phyloP scores from a whole-genome alignment of 352 stramenopile genomes.

The Globisporangium echinulatum region DNA sequence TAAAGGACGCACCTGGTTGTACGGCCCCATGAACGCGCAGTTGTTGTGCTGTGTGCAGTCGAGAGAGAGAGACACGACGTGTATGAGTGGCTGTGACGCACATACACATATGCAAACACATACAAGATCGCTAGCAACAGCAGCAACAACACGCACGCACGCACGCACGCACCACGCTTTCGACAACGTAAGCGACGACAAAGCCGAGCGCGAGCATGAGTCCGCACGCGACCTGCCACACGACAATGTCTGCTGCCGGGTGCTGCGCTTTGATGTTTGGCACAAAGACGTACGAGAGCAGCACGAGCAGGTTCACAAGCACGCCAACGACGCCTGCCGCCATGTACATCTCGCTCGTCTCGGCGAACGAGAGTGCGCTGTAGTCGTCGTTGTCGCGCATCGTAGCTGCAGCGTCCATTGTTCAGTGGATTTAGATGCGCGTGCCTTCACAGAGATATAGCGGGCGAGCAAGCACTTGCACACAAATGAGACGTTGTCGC shows the following conservation, averaged over 20 bases:
- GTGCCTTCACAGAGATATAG: too few relatives aligned
- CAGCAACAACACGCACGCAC: too few relatives aligned
- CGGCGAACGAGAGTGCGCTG: constrained; percentile 43
- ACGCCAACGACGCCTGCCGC: constrained; percentile 49
- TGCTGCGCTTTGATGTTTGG: constrained; percentile 78
- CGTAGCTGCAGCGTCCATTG: not conserved
- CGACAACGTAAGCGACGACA: constrained; percentile 43
- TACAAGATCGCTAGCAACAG: not conserved
- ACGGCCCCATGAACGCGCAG: constrained; percentile 54
- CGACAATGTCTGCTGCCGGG: constrained; percentile 63
- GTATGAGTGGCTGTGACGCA: not conserved
- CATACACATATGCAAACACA: not conserved
- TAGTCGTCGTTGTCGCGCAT: constrained; percentile 50
- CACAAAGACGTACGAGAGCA: constrained; percentile 66
- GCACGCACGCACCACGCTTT: constrained; percentile 20
- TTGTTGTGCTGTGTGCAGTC: constrained; percentile 13
- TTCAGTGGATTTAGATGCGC: not conserved
- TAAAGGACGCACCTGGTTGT: constrained; percentile 49
- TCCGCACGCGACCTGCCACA: constrained; percentile 69
- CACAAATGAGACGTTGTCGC: too few relatives aligned
- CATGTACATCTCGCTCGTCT: constrained; percentile 52
- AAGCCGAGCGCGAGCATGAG: constrained; percentile 57
- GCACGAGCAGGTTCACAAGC: constrained; percentile 52
- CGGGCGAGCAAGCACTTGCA: not conserved
- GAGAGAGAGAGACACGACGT: not conserved